These are phyloP conservation scores for Saturnispora hagleri DNA, from an alignment of 805 yeast species.

Conservation along the genomic window DNA sequence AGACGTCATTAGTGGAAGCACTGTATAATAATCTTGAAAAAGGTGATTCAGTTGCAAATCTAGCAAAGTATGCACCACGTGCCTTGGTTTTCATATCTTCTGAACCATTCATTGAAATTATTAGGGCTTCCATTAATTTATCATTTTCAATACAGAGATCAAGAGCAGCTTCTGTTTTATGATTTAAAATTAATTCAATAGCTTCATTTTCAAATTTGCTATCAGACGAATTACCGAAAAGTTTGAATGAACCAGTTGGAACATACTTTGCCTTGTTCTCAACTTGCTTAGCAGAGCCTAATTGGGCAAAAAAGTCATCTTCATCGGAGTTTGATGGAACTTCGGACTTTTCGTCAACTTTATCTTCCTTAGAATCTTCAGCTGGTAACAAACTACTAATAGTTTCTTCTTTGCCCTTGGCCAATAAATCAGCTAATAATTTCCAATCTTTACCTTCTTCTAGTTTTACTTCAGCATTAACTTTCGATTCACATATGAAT, in stretches of 20 bases:
- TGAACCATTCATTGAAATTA: constrained; percentile 64
- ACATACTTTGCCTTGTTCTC: constrained; percentile 19
- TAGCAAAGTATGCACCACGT: constrained; percentile 58
- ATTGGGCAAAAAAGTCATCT: constrained; percentile 33
- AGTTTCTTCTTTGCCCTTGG: constrained; percentile 41
- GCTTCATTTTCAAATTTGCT: constrained; percentile 38
- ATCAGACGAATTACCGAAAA: constrained; percentile 20
- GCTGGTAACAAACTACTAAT: constrained; percentile 30
- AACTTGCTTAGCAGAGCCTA: constrained; percentile 17
- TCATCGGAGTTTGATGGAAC: constrained; percentile 18
- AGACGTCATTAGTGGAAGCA: constrained; percentile 41
- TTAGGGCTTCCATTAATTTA: constrained; percentile 67
- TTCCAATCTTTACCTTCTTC: constrained; percentile 46
- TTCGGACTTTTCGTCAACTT: constrained; percentile 16
- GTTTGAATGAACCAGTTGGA: constrained; percentile 49
- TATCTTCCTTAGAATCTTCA: background rate
- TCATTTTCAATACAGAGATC: constrained; percentile 54
- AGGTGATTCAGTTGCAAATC: constrained; percentile 40
- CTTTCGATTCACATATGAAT: constrained; percentile 46
- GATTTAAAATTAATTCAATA: constrained; percentile 44
- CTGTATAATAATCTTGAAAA: constrained; percentile 70
- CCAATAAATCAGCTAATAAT: constrained; percentile 42
- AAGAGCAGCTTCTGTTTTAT: constrained; percentile 60
- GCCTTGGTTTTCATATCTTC: constrained; percentile 59
- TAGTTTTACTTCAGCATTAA: constrained; percentile 32